Percentiles rank a stretch among this genome's conserved stretches.
These are phyloP conservation scores for Euphrasia confusa DNA, from an alignment of 257 asterid species.

Conservation along the genomic window DNA sequence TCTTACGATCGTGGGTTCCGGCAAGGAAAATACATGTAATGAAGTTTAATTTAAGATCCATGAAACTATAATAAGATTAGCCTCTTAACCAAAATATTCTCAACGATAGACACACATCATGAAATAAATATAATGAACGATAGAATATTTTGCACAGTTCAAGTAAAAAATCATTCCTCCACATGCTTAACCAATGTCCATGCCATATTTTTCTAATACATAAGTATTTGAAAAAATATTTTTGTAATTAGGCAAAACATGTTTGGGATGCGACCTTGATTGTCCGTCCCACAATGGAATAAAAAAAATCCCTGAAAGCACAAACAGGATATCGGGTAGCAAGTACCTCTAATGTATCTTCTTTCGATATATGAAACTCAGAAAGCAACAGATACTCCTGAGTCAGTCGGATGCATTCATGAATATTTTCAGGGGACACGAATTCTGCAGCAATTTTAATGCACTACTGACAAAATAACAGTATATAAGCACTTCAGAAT, in stretches of 20 bases:
- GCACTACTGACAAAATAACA: too few species aligned
- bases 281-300: too few species aligned
- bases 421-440: slow-evolving; percentile 69
- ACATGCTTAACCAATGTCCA: too few species aligned
- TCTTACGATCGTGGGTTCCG: slow-evolving; percentile 36
- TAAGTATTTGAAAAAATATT: too few species aligned
- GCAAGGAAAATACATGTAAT: slow-evolving; percentile 22
- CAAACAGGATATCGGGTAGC: neutral
- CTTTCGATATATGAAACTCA: slow-evolving; percentile 38
- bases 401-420: slow-evolving; percentile 56
- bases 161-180: neutral
- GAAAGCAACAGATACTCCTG: slow-evolving; percentile 67
- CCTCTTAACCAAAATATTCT: slow-evolving; percentile 6
- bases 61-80: slow-evolving; percentile 6
- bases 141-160: neutral
- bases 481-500: too few species aligned
- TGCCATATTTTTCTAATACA: too few species aligned
- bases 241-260: too few species aligned
- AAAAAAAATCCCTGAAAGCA: neutral
- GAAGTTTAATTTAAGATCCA: slow-evolving; percentile 19
- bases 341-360: slow-evolving; percentile 34
- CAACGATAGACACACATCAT: neutral
- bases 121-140: neutral
- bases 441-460: slow-evolving; percentile 71
- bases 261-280: neutral